Base-by-base conservation (phyloP, 139 green algal species). In the Raphidocelis subcapitata region DNA sequence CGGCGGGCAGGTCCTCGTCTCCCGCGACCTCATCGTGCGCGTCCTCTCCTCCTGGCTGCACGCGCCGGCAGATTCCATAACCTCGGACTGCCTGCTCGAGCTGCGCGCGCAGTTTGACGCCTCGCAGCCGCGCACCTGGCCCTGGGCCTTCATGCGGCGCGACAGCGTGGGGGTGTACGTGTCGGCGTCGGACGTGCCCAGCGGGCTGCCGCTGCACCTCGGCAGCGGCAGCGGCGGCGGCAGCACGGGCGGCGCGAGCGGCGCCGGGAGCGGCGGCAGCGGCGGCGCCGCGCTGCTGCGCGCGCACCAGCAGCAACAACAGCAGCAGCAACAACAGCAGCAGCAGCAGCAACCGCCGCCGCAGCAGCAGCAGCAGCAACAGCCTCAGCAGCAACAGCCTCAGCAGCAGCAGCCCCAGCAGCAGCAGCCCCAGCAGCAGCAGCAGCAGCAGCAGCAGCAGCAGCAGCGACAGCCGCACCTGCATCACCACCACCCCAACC, bases 1-100 rank as follows among this genome's bases (percentile, higher is more conserved):
- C 36, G 82, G 79, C 20, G 82, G 82, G 0, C 82, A 87, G 74
- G 82, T 85, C 66, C 33, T 82, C 36, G 68, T 35, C 0, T n/a
- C 75, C 18, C 23, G 75, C 21, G 68, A 82, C 3, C 51, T 82
- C 14, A 35, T 82, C n/a, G 75, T 78, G 41, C 36, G 56, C 10
- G 12, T 82, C 62, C 44, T 82, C 18, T 29, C 44, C n/a, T 51
- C 14, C 16, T 72, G 72, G 62, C 23, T 0, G 26, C 32, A 26
- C 24, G 21, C 26, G 26, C 23, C 23, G 55, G 12, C 20, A 28
- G 20, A 28, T 16, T 16, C 55, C 14, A 29, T 28, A 16, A 41
- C 57, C 28, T 65, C 26, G 8, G 69, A 67, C 44, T 2, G 69
- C 5, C 15, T 70, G 46, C 32, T 70, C 23, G 71, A 70, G 61